Base-by-base conservation (phyloP, 176 grass and related monocot genomes). In the Lolium perenne region DNA sequence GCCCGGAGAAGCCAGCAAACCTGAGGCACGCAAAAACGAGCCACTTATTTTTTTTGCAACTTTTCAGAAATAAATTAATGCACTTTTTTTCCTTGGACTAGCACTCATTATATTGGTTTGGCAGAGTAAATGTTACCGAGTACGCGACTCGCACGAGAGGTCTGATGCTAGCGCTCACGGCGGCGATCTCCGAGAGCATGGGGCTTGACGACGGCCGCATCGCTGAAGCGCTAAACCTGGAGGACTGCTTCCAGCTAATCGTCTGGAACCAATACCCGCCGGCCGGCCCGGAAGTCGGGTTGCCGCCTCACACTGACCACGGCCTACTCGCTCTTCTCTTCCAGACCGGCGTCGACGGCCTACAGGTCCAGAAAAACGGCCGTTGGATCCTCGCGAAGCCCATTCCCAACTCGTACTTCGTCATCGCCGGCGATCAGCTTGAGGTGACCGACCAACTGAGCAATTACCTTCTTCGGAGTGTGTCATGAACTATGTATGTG, bases 371-470 rank as follows among this genome's bases (percentile, higher is more conserved):
- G 81, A 91, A 86, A 72, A 16, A 72, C 6, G 83, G 86, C 14
- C 73, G 46, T 29, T 98, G 95, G 93, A 23, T 91, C n/a, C 84
- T 75, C 23, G 93, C 92, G 29, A 83, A 78, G 53, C 95, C 93
- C 15, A 64, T 82, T 16, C 87, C 91, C 2, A 78, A 85, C 48
- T 88, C 93, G 1, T 93, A 86, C 83, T 87, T 98, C 79, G 89
- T 95, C 72, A 86, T 93, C 86, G 79, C 63, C 13, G 93, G 95
- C 29, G 95, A 98, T 78, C 95, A 98, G 23, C 10, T 92, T 57
- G 93, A 98, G 95, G 95, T 95, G 72, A 75, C 21, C n/a, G 10
- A 25, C 45, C 41, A 91, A 49, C 7, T 12, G 10, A 71, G n/a
- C 9, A 3, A 13, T 17, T 3, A 2, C 20, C 13, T 61, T 72